Percentiles rank a stretch among this genome's conserved stretches.
These are phyloP conservation scores for Rhizopogon roseolus DNA, from an alignment of 768 basidiomycete genomes.

Conservation along the genomic window DNA sequence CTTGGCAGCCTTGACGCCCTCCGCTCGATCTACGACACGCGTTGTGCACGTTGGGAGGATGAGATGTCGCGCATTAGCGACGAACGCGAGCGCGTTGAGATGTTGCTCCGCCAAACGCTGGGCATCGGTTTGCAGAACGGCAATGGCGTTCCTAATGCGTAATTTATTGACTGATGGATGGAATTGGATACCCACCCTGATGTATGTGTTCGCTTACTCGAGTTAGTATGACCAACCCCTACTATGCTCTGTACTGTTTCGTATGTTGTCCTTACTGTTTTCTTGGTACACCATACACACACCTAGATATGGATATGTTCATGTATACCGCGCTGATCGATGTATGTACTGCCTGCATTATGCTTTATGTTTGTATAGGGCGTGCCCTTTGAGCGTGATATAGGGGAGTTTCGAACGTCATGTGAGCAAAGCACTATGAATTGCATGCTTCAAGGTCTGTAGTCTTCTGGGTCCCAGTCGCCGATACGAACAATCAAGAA, in stretches of 20 bases:
- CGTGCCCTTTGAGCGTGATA: neutral
- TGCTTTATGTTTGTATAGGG: neutral
- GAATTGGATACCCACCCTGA: neutral
- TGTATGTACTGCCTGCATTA: neutral
- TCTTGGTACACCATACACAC: too few species aligned
- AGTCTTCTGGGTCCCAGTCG: too few species aligned
- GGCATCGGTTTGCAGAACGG: slow-evolving; percentile 33
- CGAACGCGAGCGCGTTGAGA: slow-evolving; percentile 63
- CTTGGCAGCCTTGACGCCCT: slow-evolving; percentile 62
- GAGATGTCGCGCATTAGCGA: slow-evolving; percentile 63
- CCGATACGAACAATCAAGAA: too few species aligned
- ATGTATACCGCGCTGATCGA: neutral
- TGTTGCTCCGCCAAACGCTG: slow-evolving; percentile 62
- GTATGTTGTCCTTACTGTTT: neutral
- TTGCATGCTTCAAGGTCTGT: too few species aligned
- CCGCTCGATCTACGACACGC: slow-evolving; percentile 60
- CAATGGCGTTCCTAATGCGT: slow-evolving; percentile 3
- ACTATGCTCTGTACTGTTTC: slow-evolving; percentile 1
- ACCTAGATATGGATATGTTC: neutral
- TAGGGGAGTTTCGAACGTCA: too few species aligned
- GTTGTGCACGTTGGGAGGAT: slow-evolving; percentile 65
- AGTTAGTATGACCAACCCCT: neutral
- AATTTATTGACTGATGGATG: neutral
- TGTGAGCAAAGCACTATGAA: too few species aligned
- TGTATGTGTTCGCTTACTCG: neutral